Evolutionary conservation across 768 basidiomycete species (phyloP).

Genomic region (Glaciozyma antarctica): DNA sequence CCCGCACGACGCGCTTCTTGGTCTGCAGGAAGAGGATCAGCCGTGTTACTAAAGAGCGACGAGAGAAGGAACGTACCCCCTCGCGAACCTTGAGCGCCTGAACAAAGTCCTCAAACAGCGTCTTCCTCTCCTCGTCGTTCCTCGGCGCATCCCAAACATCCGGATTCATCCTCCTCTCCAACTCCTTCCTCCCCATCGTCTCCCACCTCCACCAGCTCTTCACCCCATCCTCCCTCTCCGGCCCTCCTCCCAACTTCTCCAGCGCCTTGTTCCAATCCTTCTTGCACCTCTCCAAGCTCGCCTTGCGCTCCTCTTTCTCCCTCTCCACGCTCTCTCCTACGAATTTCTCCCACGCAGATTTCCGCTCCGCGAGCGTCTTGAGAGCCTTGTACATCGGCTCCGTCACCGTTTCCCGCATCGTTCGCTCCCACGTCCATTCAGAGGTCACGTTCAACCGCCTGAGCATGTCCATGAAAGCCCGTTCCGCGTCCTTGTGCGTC

Average conservation of each 20-base stretch:
- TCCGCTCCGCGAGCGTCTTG: slow-evolving; percentile 87
- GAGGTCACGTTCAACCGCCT: slow-evolving; percentile 82
- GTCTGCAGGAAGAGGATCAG: slow-evolving; percentile 46
- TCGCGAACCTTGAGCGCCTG: slow-evolving; percentile 75
- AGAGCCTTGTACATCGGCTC: slow-evolving; percentile 94
- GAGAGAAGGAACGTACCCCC: slow-evolving; percentile 54
- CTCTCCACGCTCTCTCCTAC: slow-evolving; percentile 64
- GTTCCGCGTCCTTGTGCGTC: slow-evolving; percentile 81
- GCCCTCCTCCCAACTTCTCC: slow-evolving; percentile 78
- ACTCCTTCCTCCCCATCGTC: slow-evolving; percentile 56
- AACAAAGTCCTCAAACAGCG: slow-evolving; percentile 88
- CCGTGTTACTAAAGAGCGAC: too few species aligned
- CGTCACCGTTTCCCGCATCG: slow-evolving; percentile 95
- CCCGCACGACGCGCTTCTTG: slow-evolving; percentile 65
- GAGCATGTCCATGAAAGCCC: slow-evolving; percentile 83
- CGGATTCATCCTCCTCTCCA: slow-evolving; percentile 46
- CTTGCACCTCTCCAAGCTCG: slow-evolving; percentile 50
- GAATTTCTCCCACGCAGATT: slow-evolving; percentile 89
- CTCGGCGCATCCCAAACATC: slow-evolving; percentile 52
- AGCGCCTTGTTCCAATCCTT: slow-evolving; percentile 75
- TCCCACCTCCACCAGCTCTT: slow-evolving; percentile 36
- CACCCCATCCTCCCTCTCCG: slow-evolving; percentile 70
- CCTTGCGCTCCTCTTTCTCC: slow-evolving; percentile 73
- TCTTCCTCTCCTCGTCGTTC: slow-evolving; percentile 70
- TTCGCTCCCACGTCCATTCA: slow-evolving; percentile 95